Conservation (phyloP, 2,329 filamentous ascomycete genomes). For the Penicillium sp. region DNA sequence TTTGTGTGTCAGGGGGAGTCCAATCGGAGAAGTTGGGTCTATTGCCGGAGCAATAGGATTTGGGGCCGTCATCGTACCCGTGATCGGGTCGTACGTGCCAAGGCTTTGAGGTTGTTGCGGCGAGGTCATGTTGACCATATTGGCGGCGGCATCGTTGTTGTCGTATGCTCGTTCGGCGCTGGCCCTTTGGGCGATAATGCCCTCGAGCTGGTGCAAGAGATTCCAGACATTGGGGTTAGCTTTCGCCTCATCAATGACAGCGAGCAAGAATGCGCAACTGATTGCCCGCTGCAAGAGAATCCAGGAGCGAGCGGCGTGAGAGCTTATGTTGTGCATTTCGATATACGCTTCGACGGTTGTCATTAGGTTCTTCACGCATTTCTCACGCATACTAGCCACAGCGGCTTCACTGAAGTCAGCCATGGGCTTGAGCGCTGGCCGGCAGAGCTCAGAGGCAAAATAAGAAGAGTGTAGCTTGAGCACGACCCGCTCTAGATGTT, state of each 20-base stretch:
- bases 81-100: constrained; percentile 26
- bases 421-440: constrained; percentile 56
- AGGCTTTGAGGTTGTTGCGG: constrained; percentile 12
- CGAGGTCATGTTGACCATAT: constrained; percentile 19
- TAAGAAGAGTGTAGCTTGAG: constrained; percentile 61
- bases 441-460: constrained; percentile 59
- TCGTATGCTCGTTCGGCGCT: constrained; percentile 34
- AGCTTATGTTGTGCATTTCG: constrained; percentile 48
- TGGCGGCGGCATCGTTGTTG: constrained; percentile 12
- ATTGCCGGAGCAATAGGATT: constrained; percentile 25
- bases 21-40: constrained; percentile 30
- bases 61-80: constrained; percentile 31
- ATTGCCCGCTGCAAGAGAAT: constrained; percentile 47
- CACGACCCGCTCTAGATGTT: constrained; percentile 59
- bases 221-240: constrained; percentile 39
- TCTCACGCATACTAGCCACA: constrained; percentile 45
- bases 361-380: constrained; percentile 55
- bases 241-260: constrained; percentile 46
- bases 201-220: constrained; percentile 42
- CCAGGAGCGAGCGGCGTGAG: constrained; percentile 46
- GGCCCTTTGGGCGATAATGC: constrained; percentile 44
- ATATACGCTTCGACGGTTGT: constrained; percentile 59
- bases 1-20: constrained; percentile 35
- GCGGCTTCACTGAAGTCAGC: constrained; percentile 44
- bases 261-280: constrained; percentile 47